These are phyloP conservation scores for Teratosphaeria epicoccoides DNA, from an alignment of 2,329 filamentous ascomycete species.

Conservation along the genomic window DNA sequence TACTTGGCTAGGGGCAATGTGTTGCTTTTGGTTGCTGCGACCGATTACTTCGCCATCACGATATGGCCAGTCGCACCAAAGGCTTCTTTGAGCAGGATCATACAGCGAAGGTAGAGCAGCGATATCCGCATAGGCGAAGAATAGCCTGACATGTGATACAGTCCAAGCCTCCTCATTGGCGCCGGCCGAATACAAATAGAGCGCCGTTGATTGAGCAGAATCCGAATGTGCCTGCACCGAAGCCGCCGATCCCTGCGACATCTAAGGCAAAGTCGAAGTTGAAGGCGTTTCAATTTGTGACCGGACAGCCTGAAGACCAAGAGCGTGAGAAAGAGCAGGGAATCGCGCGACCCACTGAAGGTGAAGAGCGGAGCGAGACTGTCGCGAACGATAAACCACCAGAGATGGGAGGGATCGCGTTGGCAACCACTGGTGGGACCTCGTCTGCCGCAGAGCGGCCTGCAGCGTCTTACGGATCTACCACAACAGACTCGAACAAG, in stretches of 20 bases:
- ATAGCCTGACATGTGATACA: slow-evolving; percentile 3
- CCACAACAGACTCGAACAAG: slow-evolving; percentile 8
- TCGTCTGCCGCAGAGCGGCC: slow-evolving; percentile 4
- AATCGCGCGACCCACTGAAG: slow-evolving; percentile 4
- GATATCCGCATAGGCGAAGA: neutral
- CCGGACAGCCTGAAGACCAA: slow-evolving; percentile 22
- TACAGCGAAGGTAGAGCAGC: slow-evolving; percentile 28
- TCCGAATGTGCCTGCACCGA: slow-evolving; percentile 20
- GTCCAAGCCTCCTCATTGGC: slow-evolving; percentile 19
- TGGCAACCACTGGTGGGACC: slow-evolving; percentile 1
- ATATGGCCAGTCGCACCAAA: slow-evolving; percentile 32
- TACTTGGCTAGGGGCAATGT: neutral
- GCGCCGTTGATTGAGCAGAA: slow-evolving; percentile 13
- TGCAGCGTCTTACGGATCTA: neutral
- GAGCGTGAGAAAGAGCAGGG: neutral
- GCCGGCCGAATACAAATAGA: slow-evolving; percentile 9
- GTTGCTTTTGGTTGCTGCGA: neutral
- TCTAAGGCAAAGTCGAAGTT: slow-evolving; percentile 45
- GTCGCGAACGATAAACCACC: neutral
- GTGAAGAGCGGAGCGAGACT: slow-evolving; percentile 37
- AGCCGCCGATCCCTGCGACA: slow-evolving; percentile 39
- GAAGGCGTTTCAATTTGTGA: slow-evolving; percentile 43
- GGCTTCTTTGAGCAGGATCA: slow-evolving; percentile 42
- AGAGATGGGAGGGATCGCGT: neutral
- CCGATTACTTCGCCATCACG: neutral